phyloP scores from a whole-genome alignment of 306 rosid species.

The Heteromeles arbutifolia region DNA sequence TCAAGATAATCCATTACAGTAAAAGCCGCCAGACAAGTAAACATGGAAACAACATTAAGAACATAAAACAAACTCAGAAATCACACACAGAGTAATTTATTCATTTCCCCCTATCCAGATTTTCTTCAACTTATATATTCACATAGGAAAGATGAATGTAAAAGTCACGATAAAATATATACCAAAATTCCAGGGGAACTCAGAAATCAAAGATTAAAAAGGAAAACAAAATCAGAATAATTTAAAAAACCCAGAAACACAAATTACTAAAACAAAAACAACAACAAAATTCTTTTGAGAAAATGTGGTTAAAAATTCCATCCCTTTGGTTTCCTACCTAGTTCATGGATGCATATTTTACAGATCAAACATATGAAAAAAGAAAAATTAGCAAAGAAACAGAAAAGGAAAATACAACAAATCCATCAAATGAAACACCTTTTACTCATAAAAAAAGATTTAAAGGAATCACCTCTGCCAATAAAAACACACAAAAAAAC shows the following conservation, averaged over 20 bases:
- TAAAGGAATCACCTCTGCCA: constrained; percentile 15
- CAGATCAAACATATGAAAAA: not conserved
- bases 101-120: constrained; percentile 19
- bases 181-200: not conserved
- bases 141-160: constrained; percentile 5
- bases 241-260: not conserved
- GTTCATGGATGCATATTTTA: not conserved
- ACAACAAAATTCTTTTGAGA: not conserved
- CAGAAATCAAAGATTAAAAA: not conserved
- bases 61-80: constrained; percentile 12
- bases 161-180: not conserved
- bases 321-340: not conserved
- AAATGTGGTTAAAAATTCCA: not conserved
- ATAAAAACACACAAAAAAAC: not conserved
- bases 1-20: not conserved
- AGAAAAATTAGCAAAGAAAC: not conserved
- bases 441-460: not conserved
- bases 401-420: not conserved
- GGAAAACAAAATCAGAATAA: not conserved
- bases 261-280: not conserved
- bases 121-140: not conserved
- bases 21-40: constrained; percentile 3
- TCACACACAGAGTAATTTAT: constrained; percentile 7
- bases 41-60: constrained; percentile 6
- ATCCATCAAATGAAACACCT: not conserved